These are phyloP conservation scores for Glycine tomentella DNA, from an alignment of 306 rosid species.

Conservation along the genomic window DNA sequence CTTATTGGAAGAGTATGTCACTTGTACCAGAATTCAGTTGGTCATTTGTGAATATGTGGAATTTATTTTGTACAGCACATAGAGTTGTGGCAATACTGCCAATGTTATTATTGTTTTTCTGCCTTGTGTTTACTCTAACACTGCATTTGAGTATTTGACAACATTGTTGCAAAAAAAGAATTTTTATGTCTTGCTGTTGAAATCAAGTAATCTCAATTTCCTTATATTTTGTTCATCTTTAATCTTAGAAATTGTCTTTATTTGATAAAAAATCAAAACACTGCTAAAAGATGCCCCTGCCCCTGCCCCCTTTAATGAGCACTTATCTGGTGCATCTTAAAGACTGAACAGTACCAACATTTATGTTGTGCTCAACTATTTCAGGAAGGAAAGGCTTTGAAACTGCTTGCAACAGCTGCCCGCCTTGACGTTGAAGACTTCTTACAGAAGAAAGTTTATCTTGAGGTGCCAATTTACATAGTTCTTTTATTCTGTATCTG, in stretches of 20 bases:
- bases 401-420: constrained; percentile 92
- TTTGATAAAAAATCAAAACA: not conserved
- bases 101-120: not conserved
- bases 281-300: constrained; percentile 14
- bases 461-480: constrained; percentile 64
- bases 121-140: constrained; percentile 12
- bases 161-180: not conserved
- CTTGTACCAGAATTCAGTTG: constrained; percentile 28
- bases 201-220: not conserved
- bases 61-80: constrained; percentile 6
- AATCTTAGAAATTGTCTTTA: not conserved
- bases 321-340: constrained; percentile 4
- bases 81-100: constrained; percentile 4
- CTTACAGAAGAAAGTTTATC: constrained; percentile 90
- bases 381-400: constrained; percentile 94
- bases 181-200: too few species aligned
- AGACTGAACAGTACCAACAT: constrained; percentile 28
- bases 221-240: constrained; percentile 16
- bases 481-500: not conserved
- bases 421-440: constrained; percentile 91
- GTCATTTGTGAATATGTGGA: constrained; percentile 21
- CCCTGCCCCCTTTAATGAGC: constrained; percentile 10
- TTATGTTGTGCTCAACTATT: constrained; percentile 43
- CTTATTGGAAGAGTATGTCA: constrained; percentile 78
- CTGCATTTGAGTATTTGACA: constrained; percentile 11